phyloP scores from a whole-genome alignment of 768 basidiomycete species.

The Glaciozyma martinii region DNA sequence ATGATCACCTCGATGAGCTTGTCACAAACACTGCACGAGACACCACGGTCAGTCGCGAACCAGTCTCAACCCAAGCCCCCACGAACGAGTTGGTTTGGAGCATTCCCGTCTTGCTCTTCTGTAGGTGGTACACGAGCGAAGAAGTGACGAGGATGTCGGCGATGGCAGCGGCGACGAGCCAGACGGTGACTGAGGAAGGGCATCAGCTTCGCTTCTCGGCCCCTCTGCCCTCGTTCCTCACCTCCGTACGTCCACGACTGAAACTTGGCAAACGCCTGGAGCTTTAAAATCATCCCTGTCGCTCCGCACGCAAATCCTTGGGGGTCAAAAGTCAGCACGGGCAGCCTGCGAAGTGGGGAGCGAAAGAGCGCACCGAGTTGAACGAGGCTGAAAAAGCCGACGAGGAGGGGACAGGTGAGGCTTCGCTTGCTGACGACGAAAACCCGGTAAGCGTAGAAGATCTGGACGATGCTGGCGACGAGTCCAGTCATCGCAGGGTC shows the following conservation, averaged over 20 bases:
- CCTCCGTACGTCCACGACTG: constrained; percentile 9
- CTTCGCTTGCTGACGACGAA: constrained; percentile 13
- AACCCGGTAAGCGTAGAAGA: constrained; percentile 10
- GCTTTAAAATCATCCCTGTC: constrained; percentile 11
- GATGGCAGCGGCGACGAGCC: background rate
- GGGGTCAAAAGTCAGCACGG: background rate
- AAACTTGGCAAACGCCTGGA: constrained; percentile 6
- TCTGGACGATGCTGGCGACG: background rate
- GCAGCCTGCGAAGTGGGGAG: background rate
- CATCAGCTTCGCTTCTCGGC: background rate
- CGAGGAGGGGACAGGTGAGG: constrained; percentile 1
- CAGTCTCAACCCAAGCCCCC: background rate
- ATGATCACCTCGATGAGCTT: constrained; percentile 11
- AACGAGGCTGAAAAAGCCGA: constrained; percentile 7
- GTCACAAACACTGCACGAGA: constrained; percentile 1
- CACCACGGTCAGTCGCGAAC: background rate
- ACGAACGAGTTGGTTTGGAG: constrained; percentile 12
- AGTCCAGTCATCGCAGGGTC: constrained; percentile 6
- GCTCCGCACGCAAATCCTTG: constrained; percentile 12
- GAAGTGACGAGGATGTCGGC: constrained; percentile 15
- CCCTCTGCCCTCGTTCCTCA: background rate
- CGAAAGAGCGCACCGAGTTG: background rate
- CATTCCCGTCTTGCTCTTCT: constrained; percentile 2
- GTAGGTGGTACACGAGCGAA: constrained; percentile 13
- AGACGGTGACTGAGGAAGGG: background rate